These are phyloP conservation scores for Monosporascus sp. DNA, from an alignment of 2,329 filamentous ascomycete genomes.

Conservation along the genomic window DNA sequence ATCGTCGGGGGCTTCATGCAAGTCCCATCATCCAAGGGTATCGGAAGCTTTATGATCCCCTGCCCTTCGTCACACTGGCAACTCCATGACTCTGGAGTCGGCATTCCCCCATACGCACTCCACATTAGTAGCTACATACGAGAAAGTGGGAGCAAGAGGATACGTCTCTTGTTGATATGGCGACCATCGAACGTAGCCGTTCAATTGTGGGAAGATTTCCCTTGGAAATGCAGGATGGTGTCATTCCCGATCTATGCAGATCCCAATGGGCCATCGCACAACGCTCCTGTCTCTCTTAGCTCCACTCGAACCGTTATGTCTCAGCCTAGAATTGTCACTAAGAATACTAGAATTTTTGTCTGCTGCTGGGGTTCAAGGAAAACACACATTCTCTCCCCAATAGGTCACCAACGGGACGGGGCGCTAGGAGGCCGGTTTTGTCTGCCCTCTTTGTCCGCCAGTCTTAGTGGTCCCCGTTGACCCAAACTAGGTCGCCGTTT, in stretches of 20 bases:
- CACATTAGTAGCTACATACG: not conserved
- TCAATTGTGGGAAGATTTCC: not conserved
- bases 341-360: too few relatives aligned
- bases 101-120: not conserved
- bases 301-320: not conserved
- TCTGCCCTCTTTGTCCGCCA: not conserved
- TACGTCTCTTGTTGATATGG: not conserved
- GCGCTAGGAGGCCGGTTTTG: not conserved
- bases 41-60: not conserved
- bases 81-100: not conserved
- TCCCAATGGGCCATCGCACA: not conserved
- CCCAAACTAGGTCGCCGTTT: not conserved
- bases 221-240: not conserved
- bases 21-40: not conserved
- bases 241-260: not conserved
- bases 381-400: not conserved
- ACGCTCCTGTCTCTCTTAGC: not conserved
- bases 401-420: not conserved
- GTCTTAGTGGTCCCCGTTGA: not conserved
- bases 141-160: not conserved
- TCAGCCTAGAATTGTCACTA: not conserved
- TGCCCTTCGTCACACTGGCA: not conserved
- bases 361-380: too few relatives aligned
- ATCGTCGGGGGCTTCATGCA: not conserved
- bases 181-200: not conserved